Conservation (phyloP, 75 land plant species). For the Pseudotsuga menziesii region DNA sequence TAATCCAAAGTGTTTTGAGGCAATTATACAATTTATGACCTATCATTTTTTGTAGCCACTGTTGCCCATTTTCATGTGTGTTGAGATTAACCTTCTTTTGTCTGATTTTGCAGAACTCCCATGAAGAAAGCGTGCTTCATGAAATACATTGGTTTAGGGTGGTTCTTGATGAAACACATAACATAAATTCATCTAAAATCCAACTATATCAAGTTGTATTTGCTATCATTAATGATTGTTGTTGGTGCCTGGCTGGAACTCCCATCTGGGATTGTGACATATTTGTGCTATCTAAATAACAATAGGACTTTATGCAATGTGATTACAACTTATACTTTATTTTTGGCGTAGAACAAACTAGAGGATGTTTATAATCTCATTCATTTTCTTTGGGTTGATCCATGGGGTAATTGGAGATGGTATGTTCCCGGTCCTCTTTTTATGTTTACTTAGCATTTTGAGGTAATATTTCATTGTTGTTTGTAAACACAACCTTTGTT, state of each 20-base stretch:
- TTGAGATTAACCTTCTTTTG: neutral
- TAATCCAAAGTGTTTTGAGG: neutral
- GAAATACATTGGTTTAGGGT: slow-evolving; percentile 71
- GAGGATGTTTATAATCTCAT: slow-evolving; percentile 90
- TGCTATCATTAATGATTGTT: slow-evolving; percentile 55
- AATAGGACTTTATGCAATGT: neutral
- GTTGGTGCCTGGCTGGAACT: slow-evolving; percentile 92
- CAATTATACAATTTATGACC: neutral
- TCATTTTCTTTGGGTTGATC: slow-evolving; percentile 84
- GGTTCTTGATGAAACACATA: slow-evolving; percentile 92
- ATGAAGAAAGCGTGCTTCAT: slow-evolving; percentile 56
- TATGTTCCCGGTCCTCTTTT: neutral
- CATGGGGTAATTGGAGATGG: slow-evolving; percentile 39
- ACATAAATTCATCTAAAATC: slow-evolving; percentile 60
- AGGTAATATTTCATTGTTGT: no score
- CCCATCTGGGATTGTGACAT: slow-evolving; percentile 61
- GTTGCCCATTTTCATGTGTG: neutral
- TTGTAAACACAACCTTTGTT: no score
- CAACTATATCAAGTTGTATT: slow-evolving; percentile 57
- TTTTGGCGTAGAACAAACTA: slow-evolving; percentile 69
- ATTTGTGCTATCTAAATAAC: neutral
- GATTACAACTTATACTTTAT: neutral
- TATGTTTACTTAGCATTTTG: no score
- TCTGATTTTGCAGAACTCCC: slow-evolving; percentile 12
- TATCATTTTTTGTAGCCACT: neutral